phyloP scores from a whole-genome alignment of 2,329 filamentous ascomycete species.

The Neofusicoccum ribis region DNA sequence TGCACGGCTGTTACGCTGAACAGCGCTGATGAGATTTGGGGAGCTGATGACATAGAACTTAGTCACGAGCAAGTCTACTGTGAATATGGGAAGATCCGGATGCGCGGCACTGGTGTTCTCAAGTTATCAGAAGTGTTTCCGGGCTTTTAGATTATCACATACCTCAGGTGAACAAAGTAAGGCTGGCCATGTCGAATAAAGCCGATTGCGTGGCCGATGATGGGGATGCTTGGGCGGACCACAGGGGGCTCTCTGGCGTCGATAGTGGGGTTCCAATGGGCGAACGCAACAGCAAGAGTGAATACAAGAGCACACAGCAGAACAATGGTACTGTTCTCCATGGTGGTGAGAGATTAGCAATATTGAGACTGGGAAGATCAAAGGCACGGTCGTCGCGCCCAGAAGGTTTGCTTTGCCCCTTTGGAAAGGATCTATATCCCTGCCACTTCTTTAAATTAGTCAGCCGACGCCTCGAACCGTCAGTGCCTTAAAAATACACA shows the following conservation, averaged over 20 bases:
- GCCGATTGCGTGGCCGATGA: slow-evolving; percentile 25
- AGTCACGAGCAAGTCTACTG: slow-evolving; percentile 42
- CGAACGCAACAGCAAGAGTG: background rate
- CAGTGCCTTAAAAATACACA: no score
- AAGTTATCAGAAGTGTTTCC: background rate
- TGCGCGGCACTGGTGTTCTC: slow-evolving; percentile 15
- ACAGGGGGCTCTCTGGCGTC: slow-evolving; percentile 24
- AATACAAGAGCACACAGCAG: background rate
- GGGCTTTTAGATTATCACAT: background rate
- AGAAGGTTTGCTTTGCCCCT: no score
- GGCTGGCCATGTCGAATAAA: slow-evolving; percentile 23
- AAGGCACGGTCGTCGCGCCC: no score
- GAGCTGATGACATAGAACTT: slow-evolving; percentile 46
- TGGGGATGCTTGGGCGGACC: slow-evolving; percentile 22
- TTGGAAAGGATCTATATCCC: no score
- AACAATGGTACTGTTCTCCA: background rate
- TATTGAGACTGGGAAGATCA: no score
- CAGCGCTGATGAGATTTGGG: slow-evolving; percentile 36
- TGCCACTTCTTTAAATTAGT: no score
- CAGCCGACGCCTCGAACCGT: no score
- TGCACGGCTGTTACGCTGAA: slow-evolving; percentile 42
- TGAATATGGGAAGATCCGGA: slow-evolving; percentile 40
- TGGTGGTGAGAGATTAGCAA: background rate
- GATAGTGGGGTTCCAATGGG: background rate
- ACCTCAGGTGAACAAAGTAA: slow-evolving; percentile 24